A percentile compares a stretch with the other conserved stretches of the same genome.
Evolutionary conservation across 441 rosid genomes (phyloP).

Genomic region (Omphalea diandra): DNA sequence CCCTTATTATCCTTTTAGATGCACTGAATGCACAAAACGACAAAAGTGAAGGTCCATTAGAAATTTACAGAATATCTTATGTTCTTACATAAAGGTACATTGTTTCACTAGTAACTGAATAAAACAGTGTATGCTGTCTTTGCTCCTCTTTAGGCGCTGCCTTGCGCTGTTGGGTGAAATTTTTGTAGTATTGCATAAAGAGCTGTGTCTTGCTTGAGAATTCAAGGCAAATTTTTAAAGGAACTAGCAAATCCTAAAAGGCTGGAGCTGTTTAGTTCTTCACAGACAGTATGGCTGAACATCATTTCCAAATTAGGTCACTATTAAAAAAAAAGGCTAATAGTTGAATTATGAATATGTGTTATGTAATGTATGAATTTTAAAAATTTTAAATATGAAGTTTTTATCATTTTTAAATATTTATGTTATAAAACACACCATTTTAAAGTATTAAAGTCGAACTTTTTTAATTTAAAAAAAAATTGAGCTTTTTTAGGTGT

Average conservation of each 20-base stretch:
- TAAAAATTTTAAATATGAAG: too few species aligned
- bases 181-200: background rate
- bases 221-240: background rate
- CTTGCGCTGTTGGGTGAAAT: background rate
- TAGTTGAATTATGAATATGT: too few species aligned
- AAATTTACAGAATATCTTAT: background rate
- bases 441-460: too few species aligned
- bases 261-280: background rate
- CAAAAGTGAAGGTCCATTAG: conserved; percentile 1
- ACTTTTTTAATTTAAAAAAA: too few species aligned
- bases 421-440: too few species aligned
- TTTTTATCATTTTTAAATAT: too few species aligned
- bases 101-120: background rate
- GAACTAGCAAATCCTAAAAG: background rate
- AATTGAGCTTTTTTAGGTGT: too few species aligned
- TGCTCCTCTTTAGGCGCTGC: background rate
- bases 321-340: too few species aligned
- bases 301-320: too few species aligned
- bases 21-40: background rate
- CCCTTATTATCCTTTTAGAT: background rate
- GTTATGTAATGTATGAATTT: too few species aligned
- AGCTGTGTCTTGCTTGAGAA: background rate
- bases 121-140: background rate
- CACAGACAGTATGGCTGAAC: background rate
- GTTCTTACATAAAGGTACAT: background rate